Conservation (phyloP, 331 rosid genomes). For the Spiraea crenata region DNA sequence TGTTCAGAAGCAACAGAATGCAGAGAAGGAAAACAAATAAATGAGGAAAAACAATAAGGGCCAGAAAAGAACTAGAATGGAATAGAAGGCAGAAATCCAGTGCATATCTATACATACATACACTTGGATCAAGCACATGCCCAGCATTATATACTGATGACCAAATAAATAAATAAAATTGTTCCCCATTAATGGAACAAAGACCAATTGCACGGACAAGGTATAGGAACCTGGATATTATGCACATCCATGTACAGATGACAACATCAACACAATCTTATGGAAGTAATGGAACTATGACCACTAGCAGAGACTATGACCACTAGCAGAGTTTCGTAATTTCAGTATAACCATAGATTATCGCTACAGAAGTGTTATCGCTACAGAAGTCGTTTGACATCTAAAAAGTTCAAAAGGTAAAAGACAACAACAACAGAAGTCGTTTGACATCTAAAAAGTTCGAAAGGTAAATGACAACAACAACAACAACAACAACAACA, state of each 20-base stretch:
- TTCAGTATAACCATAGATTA: background rate
- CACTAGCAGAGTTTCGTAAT: background rate
- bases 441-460: background rate
- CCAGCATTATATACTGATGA: background rate
- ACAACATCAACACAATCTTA: background rate
- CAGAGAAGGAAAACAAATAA: background rate
- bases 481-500: no score
- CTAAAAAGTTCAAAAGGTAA: background rate
- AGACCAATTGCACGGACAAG: background rate
- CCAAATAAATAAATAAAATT: no score
- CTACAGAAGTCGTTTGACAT: background rate
- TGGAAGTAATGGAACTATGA: slow-evolving; percentile 7
- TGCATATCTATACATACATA: background rate
- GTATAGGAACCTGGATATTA: background rate
- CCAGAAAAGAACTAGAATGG: background rate
- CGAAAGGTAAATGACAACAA: background rate
- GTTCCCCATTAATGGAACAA: background rate
- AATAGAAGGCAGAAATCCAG: background rate
- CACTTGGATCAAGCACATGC: background rate
- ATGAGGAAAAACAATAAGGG: background rate
- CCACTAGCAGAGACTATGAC: background rate
- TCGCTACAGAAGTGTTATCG: background rate
- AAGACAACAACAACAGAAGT: background rate
- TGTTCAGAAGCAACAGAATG: background rate
- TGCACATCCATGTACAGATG: background rate